A percentile compares a stretch with the other conserved stretches of the same genome.
These are phyloP conservation scores for Huiozyma sinensis DNA, from an alignment of 805 yeast genomes.

Conservation along the genomic window DNA sequence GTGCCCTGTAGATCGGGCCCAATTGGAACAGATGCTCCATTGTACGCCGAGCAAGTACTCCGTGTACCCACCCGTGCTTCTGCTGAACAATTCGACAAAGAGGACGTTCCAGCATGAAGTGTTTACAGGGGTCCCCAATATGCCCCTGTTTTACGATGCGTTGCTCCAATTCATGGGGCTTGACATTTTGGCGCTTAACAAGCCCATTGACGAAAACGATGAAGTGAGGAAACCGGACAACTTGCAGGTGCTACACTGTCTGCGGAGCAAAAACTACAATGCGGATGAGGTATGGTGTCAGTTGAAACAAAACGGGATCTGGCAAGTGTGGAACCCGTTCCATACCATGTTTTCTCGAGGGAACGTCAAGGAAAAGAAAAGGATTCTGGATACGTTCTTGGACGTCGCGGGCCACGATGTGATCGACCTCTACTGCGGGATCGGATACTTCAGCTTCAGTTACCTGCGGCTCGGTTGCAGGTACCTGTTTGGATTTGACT, in stretches of 20 bases:
- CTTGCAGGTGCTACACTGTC: constrained; percentile 38
- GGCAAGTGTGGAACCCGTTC: constrained; percentile 75
- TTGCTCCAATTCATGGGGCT: constrained; percentile 14
- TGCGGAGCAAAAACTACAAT: neutral
- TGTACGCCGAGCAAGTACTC: constrained; percentile 38
- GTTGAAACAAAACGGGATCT: constrained; percentile 59
- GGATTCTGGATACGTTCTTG: constrained; percentile 40
- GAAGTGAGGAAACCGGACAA: constrained; percentile 55
- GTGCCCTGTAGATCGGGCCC: too few species aligned
- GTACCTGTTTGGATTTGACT: constrained; percentile 63
- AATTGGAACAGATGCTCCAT: constrained; percentile 6
- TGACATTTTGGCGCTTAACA: constrained; percentile 62
- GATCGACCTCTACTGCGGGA: constrained; percentile 72
- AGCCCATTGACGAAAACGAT: constrained; percentile 50
- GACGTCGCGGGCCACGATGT: constrained; percentile 34
- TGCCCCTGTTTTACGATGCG: constrained; percentile 9
- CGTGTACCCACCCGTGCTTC: constrained; percentile 55
- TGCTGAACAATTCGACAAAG: constrained; percentile 38
- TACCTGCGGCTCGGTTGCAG: constrained; percentile 48
- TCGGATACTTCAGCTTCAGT: constrained; percentile 71
- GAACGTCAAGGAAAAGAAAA: constrained; percentile 66
- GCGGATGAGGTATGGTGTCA: constrained; percentile 51
- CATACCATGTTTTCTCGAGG: constrained; percentile 86
- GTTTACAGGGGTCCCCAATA: constrained; percentile 25
- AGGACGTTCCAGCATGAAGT: constrained; percentile 32